A percentile compares a stretch with the other conserved stretches of the same genome.
Conservation (phyloP, 495 filamentous ascomycete species). For the Parathielavia appendiculata region DNA sequence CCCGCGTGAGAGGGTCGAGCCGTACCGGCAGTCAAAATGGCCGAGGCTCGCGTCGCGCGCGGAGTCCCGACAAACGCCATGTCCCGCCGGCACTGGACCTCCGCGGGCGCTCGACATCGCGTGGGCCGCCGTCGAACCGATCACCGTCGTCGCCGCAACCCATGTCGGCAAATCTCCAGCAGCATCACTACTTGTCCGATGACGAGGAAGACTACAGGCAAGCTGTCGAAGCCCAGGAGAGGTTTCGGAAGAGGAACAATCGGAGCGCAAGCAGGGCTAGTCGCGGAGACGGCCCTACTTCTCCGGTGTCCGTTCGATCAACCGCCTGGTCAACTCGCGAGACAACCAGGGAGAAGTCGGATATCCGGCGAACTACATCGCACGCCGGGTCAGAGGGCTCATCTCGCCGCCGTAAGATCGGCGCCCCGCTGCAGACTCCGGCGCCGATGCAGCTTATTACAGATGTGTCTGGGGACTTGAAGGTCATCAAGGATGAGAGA, state of each 20-base stretch:
- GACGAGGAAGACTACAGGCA: slow-evolving; percentile 59
- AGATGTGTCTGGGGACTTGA: slow-evolving; percentile 37
- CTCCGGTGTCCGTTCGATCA: slow-evolving; percentile 24
- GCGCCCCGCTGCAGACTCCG: slow-evolving; percentile 27
- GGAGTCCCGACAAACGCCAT: slow-evolving; percentile 42
- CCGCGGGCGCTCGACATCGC: slow-evolving; percentile 47
- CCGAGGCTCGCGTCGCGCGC: slow-evolving; percentile 22
- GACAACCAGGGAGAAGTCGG: slow-evolving; percentile 48
- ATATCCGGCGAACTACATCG: slow-evolving; percentile 37
- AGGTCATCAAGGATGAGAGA: slow-evolving; percentile 47
- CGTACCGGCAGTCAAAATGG: slow-evolving; percentile 43
- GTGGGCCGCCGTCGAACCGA: slow-evolving; percentile 52
- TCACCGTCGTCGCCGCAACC: slow-evolving; percentile 82
- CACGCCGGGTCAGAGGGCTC: slow-evolving; percentile 17
- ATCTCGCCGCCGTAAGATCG: slow-evolving; percentile 16
- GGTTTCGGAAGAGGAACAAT: slow-evolving; percentile 53
- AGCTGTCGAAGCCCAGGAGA: slow-evolving; percentile 57
- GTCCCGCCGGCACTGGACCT: slow-evolving; percentile 49
- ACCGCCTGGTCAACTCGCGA: slow-evolving; percentile 18
- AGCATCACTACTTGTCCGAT: slow-evolving; percentile 40
- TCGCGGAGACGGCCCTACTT: slow-evolving; percentile 16
- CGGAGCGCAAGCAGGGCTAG: slow-evolving; percentile 54
- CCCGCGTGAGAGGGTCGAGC: slow-evolving; percentile 34
- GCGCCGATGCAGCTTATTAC: slow-evolving; percentile 30
- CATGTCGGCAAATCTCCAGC: slow-evolving; percentile 45